Conservation (phyloP, 805 yeast genomes). For the Diddensiella transvaalensis region DNA sequence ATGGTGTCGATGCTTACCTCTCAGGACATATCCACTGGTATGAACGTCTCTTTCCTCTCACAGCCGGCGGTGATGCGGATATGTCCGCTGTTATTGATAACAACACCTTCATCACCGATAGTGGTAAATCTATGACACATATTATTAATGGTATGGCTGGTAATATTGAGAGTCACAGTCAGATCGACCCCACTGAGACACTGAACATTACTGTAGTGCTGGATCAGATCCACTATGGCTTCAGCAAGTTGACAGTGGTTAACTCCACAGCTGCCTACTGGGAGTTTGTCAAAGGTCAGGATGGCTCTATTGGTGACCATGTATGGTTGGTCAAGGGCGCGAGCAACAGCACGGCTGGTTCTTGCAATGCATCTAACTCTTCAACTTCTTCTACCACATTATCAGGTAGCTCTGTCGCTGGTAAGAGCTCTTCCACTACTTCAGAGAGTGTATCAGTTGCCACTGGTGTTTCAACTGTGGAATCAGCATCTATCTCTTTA, state of each 20-base stretch:
- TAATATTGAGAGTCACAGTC: conserved; percentile 19
- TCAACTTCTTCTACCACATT: not conserved
- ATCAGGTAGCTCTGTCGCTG: too few species aligned
- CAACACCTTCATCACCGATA: conserved; percentile 16
- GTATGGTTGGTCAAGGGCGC: conserved; percentile 12
- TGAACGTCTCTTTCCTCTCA: conserved; percentile 19
- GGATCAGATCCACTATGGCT: conserved; percentile 18
- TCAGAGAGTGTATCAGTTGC: not conserved
- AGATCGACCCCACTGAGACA: conserved; percentile 11
- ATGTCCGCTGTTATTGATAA: conserved; percentile 14
- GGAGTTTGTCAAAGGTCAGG: conserved; percentile 29
- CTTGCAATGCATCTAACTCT: not conserved
- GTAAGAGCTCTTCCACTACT: not conserved
- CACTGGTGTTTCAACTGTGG: not conserved
- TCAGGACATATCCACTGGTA: conserved; percentile 24
- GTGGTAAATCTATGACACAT: conserved; percentile 18
- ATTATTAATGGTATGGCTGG: conserved; percentile 22
- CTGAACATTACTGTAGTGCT: conserved; percentile 14
- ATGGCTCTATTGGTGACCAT: conserved; percentile 19
- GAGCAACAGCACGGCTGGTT: not conserved
- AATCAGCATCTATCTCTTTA: not conserved
- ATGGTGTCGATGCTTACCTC: conserved; percentile 23
- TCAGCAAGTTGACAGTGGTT: conserved; percentile 22
- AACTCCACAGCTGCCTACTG: conserved; percentile 27
- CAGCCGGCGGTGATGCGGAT: conserved; percentile 21